Evolutionary conservation across 345 rosid species (phyloP).

Genomic region (Eucalyptus cloeziana): DNA sequence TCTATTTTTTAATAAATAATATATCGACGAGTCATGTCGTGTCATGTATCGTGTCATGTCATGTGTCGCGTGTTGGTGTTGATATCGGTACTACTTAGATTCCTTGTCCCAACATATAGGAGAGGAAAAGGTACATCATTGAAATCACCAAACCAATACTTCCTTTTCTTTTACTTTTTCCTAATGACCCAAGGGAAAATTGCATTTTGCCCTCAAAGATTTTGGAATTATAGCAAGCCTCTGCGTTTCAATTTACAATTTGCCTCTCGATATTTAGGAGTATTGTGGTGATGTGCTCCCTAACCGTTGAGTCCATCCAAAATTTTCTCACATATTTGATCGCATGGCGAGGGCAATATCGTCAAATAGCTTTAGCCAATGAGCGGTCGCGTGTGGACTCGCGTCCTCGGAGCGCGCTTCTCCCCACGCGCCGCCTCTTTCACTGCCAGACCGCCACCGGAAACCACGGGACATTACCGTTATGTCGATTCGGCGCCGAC

Average conservation of each 20-base stretch:
- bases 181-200: neutral
- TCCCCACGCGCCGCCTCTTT: neutral
- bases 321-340: neutral
- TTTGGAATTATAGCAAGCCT: neutral
- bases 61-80: fast-evolving
- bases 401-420: neutral
- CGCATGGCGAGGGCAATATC: neutral
- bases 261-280: neutral
- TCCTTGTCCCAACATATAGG: fast-evolving
- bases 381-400: neutral
- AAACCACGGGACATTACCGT: neutral
- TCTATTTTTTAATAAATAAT: too few species aligned
- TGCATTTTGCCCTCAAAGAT: neutral
- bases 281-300: neutral
- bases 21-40: too few species aligned
- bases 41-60: too few species aligned
- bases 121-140: neutral
- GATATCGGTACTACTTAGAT: fast-evolving
- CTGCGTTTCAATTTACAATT: neutral
- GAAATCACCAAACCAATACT: neutral
- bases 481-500: neutral
- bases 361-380: neutral
- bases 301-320: neutral
- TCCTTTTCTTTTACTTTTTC: neutral
- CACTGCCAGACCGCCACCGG: neutral